These are phyloP conservation scores for Platanthera guangdongensis DNA, from an alignment of 106 monocot species.

Conservation along the genomic window DNA sequence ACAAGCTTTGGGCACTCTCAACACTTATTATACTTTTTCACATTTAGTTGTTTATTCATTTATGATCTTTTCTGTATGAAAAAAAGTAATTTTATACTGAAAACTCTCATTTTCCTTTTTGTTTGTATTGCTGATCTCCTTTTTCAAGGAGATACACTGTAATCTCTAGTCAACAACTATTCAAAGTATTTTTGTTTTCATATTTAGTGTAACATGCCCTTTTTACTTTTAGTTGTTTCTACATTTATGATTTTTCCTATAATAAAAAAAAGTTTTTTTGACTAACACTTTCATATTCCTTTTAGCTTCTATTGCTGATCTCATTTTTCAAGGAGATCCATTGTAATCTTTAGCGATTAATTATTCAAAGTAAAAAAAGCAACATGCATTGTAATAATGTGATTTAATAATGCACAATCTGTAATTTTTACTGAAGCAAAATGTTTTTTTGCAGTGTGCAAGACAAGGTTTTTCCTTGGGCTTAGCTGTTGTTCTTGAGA, in stretches of 20 bases:
- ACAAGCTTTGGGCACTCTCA: no score
- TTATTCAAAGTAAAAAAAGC: background rate
- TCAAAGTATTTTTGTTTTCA: background rate
- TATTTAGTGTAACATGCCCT: no score
- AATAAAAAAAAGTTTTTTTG: background rate
- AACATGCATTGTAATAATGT: background rate
- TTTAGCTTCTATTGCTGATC: background rate
- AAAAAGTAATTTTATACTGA: background rate
- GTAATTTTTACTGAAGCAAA: background rate
- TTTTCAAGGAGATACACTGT: background rate
- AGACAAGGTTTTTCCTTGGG: constrained; percentile 95
- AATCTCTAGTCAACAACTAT: background rate
- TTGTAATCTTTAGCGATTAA: background rate
- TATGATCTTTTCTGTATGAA: no score
- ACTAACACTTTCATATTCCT: background rate
- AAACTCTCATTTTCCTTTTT: background rate
- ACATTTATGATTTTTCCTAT: no score
- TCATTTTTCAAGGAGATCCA: background rate
- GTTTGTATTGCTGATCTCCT: background rate
- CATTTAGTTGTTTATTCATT: no score
- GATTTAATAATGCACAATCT: background rate
- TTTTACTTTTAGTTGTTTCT: no score
- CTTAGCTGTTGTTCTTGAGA: constrained; percentile 39
- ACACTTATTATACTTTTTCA: no score
- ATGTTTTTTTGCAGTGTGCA: constrained; percentile 58